Evolutionary conservation across 768 basidiomycete genomes (phyloP), one percentile per base, ranked within the genome.

Genomic region (Dacryopinax spathularia): DNA sequence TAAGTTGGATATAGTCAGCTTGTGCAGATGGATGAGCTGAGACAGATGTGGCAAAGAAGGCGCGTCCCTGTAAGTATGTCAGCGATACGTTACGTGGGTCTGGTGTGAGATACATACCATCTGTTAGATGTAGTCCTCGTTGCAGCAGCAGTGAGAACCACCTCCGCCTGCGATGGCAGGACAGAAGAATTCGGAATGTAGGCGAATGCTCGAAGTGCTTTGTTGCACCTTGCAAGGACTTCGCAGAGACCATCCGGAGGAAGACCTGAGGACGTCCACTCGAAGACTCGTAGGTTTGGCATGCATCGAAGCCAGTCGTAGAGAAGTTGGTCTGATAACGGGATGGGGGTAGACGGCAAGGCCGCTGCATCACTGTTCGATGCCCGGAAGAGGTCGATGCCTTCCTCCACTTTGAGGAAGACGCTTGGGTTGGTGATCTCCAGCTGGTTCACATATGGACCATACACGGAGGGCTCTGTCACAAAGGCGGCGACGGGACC

Each of bases 191-290:
- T 64, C n/a, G 72, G 72, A 10, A 60, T 61, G 60, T 68, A 71
- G 7, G 65, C 31, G 36, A 75, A 73, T 3, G 36, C 64, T 5
- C 60, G 44, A 6, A 75, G 66, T 29, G 69, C 70, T 29, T 69
- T 62, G 63, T 70, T 72, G 60, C 67, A 61, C 4, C 64, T 34
- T n/a, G 62, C 66, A 60, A 76, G 67, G 25, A 68, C 75, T 70
- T 77, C 77, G 66, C 73, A 75, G 18, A 77, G 29, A 6, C 77
- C 75, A 67, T 77, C 76, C 10, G 76, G 75, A 5, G 77, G 77
- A 25, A 68, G 68, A 31, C 70, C 69, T 7, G 71, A 62, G 62
- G 74, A 73, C 27, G 62, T 43, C 77, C 77, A 77, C 15, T 63
- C 44, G 44, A 77, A 68, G 29, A 66, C 66, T 63, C 76, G 74